Conservation (phyloP, 768 basidiomycete genomes). For the Amylocystis lapponica region DNA sequence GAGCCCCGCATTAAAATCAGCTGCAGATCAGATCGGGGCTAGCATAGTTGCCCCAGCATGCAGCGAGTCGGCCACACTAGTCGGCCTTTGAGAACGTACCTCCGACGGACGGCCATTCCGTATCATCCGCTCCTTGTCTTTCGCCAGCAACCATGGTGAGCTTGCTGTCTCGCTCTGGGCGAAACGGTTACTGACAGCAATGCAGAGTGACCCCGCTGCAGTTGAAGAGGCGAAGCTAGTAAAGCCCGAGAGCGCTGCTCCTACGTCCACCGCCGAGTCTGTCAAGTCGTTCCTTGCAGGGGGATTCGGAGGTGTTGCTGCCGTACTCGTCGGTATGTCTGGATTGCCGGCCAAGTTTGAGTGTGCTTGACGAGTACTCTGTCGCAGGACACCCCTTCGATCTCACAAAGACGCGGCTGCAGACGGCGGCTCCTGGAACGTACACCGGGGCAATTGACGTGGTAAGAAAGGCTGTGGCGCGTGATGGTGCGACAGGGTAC, state of each 20-base stretch:
- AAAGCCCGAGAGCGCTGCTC: constrained; percentile 2
- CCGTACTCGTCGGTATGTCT: constrained; percentile 88
- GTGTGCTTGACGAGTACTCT: not conserved
- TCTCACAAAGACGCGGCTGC: constrained; percentile 91
- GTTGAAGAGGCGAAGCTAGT: constrained; percentile 12
- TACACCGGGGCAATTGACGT: constrained; percentile 94
- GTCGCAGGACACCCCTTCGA: constrained; percentile 93
- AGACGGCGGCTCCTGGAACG: constrained; percentile 83
- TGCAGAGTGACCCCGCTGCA: constrained; percentile 18
- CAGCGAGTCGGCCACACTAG: too few species aligned
- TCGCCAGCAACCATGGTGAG: constrained; percentile 12
- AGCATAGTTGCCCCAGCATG: too few species aligned
- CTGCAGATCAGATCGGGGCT: too few species aligned
- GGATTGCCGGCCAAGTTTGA: not conserved
- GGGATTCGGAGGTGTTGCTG: constrained; percentile 84
- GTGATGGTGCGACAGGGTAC: constrained; percentile 87
- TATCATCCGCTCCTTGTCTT: not conserved
- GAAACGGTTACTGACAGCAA: not conserved
- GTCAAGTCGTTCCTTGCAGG: constrained; percentile 90
- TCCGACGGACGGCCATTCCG: constrained; percentile 6
- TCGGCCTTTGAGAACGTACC: too few species aligned
- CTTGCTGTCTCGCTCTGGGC: not conserved
- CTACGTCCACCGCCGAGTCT: constrained; percentile 30
- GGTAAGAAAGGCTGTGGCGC: constrained; percentile 83
- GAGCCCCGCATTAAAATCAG: too few species aligned